Percentiles rank a stretch among this genome's conserved stretches.
Evolutionary conservation across 352 stramenopile species (phyloP).

Genomic region (Globisporangium iwayamae): DNA sequence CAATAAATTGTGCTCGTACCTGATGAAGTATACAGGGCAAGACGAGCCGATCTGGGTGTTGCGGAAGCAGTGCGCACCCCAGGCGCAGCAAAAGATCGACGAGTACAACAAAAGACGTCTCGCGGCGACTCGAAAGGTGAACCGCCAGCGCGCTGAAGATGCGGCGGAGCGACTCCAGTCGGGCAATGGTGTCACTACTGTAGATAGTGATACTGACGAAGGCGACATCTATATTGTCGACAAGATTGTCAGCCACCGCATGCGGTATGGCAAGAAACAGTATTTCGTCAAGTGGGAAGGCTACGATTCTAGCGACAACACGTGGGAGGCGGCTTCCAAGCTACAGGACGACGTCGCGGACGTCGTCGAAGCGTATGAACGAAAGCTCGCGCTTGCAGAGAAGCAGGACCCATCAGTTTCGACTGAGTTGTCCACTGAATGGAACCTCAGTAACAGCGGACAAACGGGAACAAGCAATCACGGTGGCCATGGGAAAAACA

Average conservation of each 20-base stretch:
- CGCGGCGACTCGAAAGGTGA: neutral
- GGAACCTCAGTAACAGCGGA: neutral
- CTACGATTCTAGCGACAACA: slow-evolving; percentile 62
- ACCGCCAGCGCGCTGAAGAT: slow-evolving; percentile 14
- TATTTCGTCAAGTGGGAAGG: slow-evolving; percentile 70
- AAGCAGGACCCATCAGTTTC: neutral
- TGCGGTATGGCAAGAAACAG: slow-evolving; percentile 35
- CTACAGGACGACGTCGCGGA: slow-evolving; percentile 46
- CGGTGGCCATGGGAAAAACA: neutral
- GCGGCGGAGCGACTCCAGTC: neutral
- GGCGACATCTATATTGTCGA: slow-evolving; percentile 50
- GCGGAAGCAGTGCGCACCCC: slow-evolving; percentile 23
- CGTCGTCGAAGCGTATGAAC: slow-evolving; percentile 59
- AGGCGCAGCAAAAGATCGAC: slow-evolving; percentile 35
- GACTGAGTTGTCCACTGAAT: neutral
- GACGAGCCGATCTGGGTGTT: slow-evolving; percentile 29
- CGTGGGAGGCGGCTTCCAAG: slow-evolving; percentile 51
- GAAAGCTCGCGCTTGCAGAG: slow-evolving; percentile 4
- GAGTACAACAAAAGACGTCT: slow-evolving; percentile 17
- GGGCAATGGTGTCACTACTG: neutral
- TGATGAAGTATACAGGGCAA: slow-evolving; percentile 30
- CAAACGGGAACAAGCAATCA: neutral
- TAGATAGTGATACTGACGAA: neutral
- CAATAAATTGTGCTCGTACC: slow-evolving; percentile 27
- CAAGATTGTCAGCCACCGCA: slow-evolving; percentile 52